Evolutionary conservation across 2,329 filamentous ascomycete genomes (phyloP).

Genomic region (Zymoseptoria brevis): DNA sequence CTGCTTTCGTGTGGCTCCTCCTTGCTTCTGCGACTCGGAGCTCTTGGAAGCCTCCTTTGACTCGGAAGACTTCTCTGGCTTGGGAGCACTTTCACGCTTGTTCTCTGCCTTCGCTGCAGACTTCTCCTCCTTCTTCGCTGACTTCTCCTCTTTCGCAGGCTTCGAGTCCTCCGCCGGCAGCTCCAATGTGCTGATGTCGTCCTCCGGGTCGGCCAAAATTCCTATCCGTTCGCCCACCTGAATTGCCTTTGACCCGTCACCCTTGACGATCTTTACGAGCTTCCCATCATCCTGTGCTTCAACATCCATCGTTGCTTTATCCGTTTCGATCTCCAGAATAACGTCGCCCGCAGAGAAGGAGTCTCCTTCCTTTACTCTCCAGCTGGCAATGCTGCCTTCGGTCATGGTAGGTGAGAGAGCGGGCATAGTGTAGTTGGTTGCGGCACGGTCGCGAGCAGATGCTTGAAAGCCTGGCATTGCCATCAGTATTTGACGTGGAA

Average conservation of each 20-base stretch:
- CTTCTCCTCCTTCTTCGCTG: constrained; percentile 17
- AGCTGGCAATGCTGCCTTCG: constrained; percentile 77
- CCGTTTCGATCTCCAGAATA: constrained; percentile 84
- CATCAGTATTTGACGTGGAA: constrained; percentile 4
- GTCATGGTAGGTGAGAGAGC: constrained; percentile 90
- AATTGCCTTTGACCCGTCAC: constrained; percentile 66
- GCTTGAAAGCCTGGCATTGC: constrained; percentile 19
- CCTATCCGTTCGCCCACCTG: constrained; percentile 75
- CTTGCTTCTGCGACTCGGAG: constrained; percentile 4
- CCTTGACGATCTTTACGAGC: constrained; percentile 71
- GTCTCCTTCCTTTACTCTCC: constrained; percentile 84
- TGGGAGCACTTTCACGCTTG: constrained; percentile 6
- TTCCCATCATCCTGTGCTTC: constrained; percentile 86
- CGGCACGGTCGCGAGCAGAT: constrained; percentile 46
- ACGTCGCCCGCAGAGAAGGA: constrained; percentile 76
- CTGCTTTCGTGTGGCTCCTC: constrained; percentile 51
- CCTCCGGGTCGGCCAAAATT: constrained; percentile 71
- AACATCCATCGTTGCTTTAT: constrained; percentile 92
- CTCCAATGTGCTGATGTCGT: constrained; percentile 67
- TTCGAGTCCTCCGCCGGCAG: constrained; percentile 60
- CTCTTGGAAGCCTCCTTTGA: constrained; percentile 18
- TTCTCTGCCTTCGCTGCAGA: constrained; percentile 20
- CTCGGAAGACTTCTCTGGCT: constrained; percentile 14
- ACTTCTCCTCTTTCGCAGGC: constrained; percentile 16
- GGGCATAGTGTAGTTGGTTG: constrained; percentile 85